Evolutionary conservation across 2,329 filamentous ascomycete species (phyloP), one percentile per base, ranked within the genome.

Genomic region (Cladobotryum mycophilum): DNA sequence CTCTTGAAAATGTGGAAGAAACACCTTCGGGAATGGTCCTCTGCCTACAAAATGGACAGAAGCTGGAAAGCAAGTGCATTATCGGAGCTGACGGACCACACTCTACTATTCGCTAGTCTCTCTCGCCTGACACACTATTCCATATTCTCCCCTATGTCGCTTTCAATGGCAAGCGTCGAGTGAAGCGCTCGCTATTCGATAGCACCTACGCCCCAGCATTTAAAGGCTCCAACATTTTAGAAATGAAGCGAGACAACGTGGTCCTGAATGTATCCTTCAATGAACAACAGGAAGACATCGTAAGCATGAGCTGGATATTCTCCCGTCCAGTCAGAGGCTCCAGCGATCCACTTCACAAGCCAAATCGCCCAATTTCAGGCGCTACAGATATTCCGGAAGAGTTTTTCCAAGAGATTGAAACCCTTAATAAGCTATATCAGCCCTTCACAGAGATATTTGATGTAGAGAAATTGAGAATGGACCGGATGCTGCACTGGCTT

Each of bases 361-460:
- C 51, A 20, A 50, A 44, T 25, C 51, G 51, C 42, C 51, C 51
- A 22, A 36, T 49, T 5, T 49, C 51, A 12, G 47, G 47, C 5
- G 51, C 51, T 15, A 53, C 47, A 40, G 42, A 53, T 40, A 49
- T 53, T 18, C 51, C 51, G 15, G 47, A 53, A 12, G 51, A 53
- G n/a, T 53, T 53, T 36, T 53, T 49, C 22, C 22, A 33, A 15
- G 51, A 53, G 25, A 17, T 51, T 2, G 7, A 43, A 18, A 34
- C 38, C 18, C 49, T 51, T 20, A 4, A 4, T n/a, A 18, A 33
- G 14, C 36, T 51, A 4, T 18, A 18, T 4, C 49, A 51, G 38
- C 49, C 49, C n/a, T 51, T 51, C 33, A 47, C 42, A 37, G 49
- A 47, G 18, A 30, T 51, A 11, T 51, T 51, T 22, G 44, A 51